A percentile compares a stretch with the other conserved stretches of the same genome.
Conservation (phyloP, 768 basidiomycete genomes). For the Epithele typhae region DNA sequence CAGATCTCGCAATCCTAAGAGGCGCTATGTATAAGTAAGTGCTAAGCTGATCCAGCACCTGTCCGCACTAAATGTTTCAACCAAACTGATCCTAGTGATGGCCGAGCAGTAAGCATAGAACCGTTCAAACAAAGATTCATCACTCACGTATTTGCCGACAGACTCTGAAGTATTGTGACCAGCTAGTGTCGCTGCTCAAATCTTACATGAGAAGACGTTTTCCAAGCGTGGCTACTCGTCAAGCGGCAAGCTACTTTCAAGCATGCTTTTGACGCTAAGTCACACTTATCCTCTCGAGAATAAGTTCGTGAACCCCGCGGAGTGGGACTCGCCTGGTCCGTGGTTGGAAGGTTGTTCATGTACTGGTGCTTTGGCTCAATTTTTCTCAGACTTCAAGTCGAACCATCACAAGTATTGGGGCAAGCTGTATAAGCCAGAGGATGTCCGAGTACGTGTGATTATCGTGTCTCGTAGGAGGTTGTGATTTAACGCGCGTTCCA, state of each 20-base stretch:
- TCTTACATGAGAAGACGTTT: slow-evolving; percentile 65
- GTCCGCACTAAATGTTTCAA: too few relatives aligned
- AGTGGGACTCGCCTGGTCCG: slow-evolving; percentile 70
- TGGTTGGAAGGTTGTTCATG: background rate
- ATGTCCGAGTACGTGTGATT: slow-evolving; percentile 52
- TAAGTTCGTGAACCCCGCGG: slow-evolving; percentile 73
- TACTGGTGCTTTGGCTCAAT: background rate
- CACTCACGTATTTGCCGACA: slow-evolving; percentile 25
- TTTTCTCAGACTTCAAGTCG: slow-evolving; percentile 54
- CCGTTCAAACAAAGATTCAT: background rate
- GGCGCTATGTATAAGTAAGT: slow-evolving; percentile 80
- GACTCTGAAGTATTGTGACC: slow-evolving; percentile 61
- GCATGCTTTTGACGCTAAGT: slow-evolving; percentile 67
- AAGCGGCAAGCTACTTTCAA: slow-evolving; percentile 73
- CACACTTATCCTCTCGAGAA: slow-evolving; percentile 81
- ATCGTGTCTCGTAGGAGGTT: background rate
- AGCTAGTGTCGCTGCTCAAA: slow-evolving; percentile 55
- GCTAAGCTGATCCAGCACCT: too few relatives aligned
- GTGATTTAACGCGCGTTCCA: slow-evolving; percentile 20
- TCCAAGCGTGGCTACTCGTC: slow-evolving; percentile 83
- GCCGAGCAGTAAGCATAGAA: slow-evolving; percentile 45
- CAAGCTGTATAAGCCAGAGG: slow-evolving; percentile 63
- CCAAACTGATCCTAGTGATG: slow-evolving; percentile 45
- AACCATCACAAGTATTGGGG: slow-evolving; percentile 80
- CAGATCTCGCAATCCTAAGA: slow-evolving; percentile 70